These are phyloP conservation scores for Huntiella abstrusa DNA, from an alignment of 2,329 filamentous ascomycete genomes.

Conservation along the genomic window DNA sequence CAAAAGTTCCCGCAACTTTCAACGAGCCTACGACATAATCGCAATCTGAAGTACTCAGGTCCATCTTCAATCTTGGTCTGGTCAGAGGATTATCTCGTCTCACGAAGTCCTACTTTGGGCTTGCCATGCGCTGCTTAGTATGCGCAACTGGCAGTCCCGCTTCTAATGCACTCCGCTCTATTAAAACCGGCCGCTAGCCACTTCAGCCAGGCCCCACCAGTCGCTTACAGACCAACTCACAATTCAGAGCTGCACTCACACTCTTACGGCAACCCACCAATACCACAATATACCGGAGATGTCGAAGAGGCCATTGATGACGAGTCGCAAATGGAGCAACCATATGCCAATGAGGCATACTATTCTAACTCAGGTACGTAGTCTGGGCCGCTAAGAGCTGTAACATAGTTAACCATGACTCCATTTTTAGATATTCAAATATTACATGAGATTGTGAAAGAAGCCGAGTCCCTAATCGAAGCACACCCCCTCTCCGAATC, in stretches of 20 bases:
- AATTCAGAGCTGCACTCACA: background rate
- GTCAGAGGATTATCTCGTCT: background rate
- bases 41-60: too few relatives aligned
- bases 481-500: conserved; percentile 39
- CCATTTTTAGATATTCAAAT: conserved; percentile 50
- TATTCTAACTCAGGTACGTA: conserved; percentile 42
- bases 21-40: too few relatives aligned
- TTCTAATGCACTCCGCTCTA: conserved; percentile 11
- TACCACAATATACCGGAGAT: background rate
- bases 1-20: too few relatives aligned
- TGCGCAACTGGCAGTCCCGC: conserved; percentile 10
- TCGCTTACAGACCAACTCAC: too few relatives aligned
- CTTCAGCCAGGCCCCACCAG: background rate
- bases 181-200: conserved; percentile 7
- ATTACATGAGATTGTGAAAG: conserved; percentile 56
- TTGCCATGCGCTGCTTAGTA: conserved; percentile 11
- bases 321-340: too few relatives aligned
- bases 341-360: conserved; percentile 21
- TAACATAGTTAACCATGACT: background rate
- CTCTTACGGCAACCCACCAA: background rate
- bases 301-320: background rate
- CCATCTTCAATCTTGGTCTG: too few relatives aligned
- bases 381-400: conserved; percentile 12
- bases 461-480: conserved; percentile 46
- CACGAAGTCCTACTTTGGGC: background rate